These are phyloP conservation scores for Phytophthora ohioensis DNA, from an alignment of 352 stramenopile genomes.

Conservation along the genomic window DNA sequence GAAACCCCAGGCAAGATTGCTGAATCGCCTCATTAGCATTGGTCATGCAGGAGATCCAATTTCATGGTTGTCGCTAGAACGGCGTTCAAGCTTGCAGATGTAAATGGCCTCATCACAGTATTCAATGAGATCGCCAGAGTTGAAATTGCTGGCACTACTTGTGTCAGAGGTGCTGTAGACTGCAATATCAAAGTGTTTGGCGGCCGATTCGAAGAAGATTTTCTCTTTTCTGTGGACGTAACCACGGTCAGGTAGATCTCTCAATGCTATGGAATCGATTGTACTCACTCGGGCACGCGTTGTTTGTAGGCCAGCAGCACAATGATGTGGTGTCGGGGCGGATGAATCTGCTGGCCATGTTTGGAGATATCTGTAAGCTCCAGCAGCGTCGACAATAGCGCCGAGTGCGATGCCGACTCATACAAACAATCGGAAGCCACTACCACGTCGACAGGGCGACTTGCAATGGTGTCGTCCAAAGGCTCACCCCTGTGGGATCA, in stretches of 20 bases:
- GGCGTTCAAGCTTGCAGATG: constrained; percentile 48
- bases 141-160: constrained; percentile 7
- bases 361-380: constrained; percentile 35
- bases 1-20: not conserved
- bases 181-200: constrained; percentile 48
- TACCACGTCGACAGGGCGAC: constrained; percentile 21
- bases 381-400: constrained; percentile 54
- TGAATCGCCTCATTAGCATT: not conserved
- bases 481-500: constrained; percentile 24
- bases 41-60: constrained; percentile 1
- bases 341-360: not conserved
- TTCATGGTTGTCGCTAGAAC: not conserved
- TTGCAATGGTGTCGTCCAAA: constrained; percentile 14
- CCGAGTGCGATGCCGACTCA: constrained; percentile 50
- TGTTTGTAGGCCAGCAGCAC: constrained; percentile 83
- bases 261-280: not conserved
- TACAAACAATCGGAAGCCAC: constrained; percentile 76
- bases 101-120: constrained; percentile 58
- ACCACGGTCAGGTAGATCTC: not conserved
- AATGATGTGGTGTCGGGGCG: not conserved
- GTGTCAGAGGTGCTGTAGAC: constrained; percentile 34
- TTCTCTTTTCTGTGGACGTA: constrained; percentile 42
- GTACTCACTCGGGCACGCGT: constrained; percentile 52
- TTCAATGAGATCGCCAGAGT: constrained; percentile 16
- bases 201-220: constrained; percentile 51